A percentile compares a stretch with the other conserved stretches of the same genome.
These are phyloP conservation scores for Suillus occidentalis DNA, from an alignment of 768 basidiomycete species.

Conservation along the genomic window DNA sequence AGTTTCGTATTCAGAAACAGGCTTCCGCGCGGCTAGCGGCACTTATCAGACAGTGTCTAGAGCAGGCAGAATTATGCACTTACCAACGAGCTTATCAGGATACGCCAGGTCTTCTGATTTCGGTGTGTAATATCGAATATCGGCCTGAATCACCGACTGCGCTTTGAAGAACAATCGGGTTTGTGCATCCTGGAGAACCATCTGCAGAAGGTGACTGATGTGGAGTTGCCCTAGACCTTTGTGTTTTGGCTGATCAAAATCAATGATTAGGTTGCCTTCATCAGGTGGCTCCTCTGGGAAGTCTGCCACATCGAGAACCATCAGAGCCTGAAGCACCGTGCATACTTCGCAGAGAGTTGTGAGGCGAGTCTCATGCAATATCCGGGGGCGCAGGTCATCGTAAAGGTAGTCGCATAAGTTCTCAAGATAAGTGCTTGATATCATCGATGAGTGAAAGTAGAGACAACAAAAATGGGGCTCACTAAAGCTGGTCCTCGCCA, in stretches of 20 bases:
- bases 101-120: conserved; percentile 82
- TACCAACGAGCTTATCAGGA: conserved; percentile 78
- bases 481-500: conserved; percentile 77
- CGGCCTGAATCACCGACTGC: conserved; percentile 85
- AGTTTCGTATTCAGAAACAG: conserved; percentile 43
- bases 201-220: conserved; percentile 77
- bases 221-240: conserved; percentile 63
- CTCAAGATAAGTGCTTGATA: conserved; percentile 79
- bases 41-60: conserved; percentile 2
- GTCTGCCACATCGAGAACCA: conserved; percentile 81
- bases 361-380: conserved; percentile 88
- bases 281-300: conserved; percentile 31
- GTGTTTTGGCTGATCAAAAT: conserved; percentile 37
- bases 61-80: conserved; percentile 24
- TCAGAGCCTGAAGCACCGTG: conserved; percentile 92
- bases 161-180: conserved; percentile 95
- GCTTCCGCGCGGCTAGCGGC: conserved; percentile 46
- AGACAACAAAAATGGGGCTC: conserved; percentile 26
- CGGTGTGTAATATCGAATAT: conserved; percentile 81
- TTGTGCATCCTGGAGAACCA: conserved; percentile 95
- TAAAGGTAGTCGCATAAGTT: conserved; percentile 91
- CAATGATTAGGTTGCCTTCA: conserved; percentile 39
- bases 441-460: conserved; percentile 12
- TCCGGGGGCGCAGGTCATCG: conserved; percentile 93
- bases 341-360: conserved; percentile 92